Base-by-base conservation (phyloP, 441 rosid genomes). In the Aleurites moluccanus region DNA sequence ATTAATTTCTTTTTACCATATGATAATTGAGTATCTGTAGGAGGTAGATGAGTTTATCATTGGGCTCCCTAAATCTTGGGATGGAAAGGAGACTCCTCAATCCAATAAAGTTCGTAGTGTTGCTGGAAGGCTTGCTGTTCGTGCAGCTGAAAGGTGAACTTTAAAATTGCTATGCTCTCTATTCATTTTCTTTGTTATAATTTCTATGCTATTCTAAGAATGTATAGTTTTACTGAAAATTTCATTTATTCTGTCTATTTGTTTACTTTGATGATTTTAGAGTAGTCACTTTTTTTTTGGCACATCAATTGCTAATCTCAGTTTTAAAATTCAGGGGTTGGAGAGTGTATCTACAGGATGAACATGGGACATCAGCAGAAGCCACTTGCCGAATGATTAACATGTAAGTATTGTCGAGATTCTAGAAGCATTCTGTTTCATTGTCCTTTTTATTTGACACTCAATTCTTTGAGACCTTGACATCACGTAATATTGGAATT, bases 341-440 rank as follows among this genome's bases (percentile, higher is more conserved):
- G 92, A 88, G 98, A 73, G 97, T 95, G 72, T 95, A 90, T 85
- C 88, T 95, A 53, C 90, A 84, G 76, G 93, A 95, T 86, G 99
- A 95, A 75, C 92, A 92, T 80, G 91, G 97, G 42, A 89, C 99
- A 68, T 86, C 99, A 56, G 70, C 83, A n/a, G 92, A 91, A 72
- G 96, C 99, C 33, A 61, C 82, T 64, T 69, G 78, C 75, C 71
- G 80, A 20, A 95, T 92, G 96, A 91, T 95, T 76, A 73, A 84
- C 78, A 80, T 85, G 97, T 92, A 87, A 60, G n/a, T 70, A 27
- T 21, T n/a, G 11, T 4, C 1, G 0, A 53, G 10, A 55, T 1
- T 4, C 7, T 0, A 55, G 10, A 55, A 56, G 8, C 28, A 56
- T 56, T 21, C 9, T 56, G 27, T 18, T 52, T 45, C 16, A 45